A percentile compares a stretch with the other conserved stretches of the same genome.
phyloP scores from a whole-genome alignment of 768 basidiomycete genomes.

The Mycena venus region DNA sequence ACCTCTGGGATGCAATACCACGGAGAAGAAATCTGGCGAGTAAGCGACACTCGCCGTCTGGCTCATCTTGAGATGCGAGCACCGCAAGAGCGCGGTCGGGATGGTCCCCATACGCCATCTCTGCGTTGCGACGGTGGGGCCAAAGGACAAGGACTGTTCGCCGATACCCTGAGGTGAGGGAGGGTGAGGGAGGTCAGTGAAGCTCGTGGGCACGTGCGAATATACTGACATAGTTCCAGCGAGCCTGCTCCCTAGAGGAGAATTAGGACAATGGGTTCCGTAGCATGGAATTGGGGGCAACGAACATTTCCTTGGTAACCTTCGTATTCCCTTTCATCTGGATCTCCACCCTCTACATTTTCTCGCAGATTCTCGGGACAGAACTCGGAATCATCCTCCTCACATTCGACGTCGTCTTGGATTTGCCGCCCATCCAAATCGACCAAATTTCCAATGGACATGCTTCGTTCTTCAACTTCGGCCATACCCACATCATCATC shows the following conservation, averaged over 20 bases:
- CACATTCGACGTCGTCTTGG: conserved; percentile 29
- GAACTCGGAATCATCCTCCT: conserved; percentile 18
- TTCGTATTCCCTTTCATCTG: conserved; percentile 42
- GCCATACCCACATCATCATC: conserved; percentile 13
- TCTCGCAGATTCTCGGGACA: conserved; percentile 26
- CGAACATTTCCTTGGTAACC: conserved; percentile 46
- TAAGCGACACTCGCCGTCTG: background rate
- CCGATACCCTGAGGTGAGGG: conserved; percentile 6
- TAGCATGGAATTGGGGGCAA: background rate
- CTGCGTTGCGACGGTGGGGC: background rate
- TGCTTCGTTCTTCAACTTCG: conserved; percentile 8
- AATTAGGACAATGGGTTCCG: background rate
- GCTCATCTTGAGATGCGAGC: background rate
- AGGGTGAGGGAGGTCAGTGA: background rate
- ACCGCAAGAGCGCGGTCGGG: background rate
- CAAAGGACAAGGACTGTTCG: conserved; percentile 19
- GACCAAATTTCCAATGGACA: conserved; percentile 16
- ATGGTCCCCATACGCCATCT: conserved; percentile 6
- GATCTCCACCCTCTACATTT: conserved; percentile 18
- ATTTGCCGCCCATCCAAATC: conserved; percentile 2
- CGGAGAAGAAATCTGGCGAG: conserved; percentile 13
- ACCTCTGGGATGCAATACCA: background rate
- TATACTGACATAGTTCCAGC: conserved; percentile 37
- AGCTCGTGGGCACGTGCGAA: background rate
- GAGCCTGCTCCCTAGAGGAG: conserved; percentile 34